Evolutionary conservation across 345 rosid species (phyloP), one percentile per base, ranked within the genome.

Genomic region (Populus tremula): DNA sequence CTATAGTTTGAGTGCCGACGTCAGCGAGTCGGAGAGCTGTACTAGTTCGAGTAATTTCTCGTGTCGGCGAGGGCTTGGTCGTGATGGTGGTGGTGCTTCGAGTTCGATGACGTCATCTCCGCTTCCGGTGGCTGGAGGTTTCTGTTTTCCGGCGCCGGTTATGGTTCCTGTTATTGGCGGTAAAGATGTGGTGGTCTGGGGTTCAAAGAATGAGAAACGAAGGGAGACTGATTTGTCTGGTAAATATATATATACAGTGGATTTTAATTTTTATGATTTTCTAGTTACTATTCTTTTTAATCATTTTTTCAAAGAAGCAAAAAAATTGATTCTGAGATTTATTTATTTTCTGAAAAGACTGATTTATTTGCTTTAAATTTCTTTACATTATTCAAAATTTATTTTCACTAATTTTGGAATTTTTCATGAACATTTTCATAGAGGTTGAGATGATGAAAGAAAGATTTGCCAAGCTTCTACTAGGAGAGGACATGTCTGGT

Each of bases 401-500:
- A 41, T 63, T 23, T 16, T 50, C 21, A 23, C 12, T 59, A 31
- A 76, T 56, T 5, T 61, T 35, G 29, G 16, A 10, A 11, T 61
- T 23, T 56, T 73, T 67, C n/a, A 5, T 64, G 5, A 13, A 61
- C 35, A 4, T 73, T 61, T 54, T 64, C 35, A 79, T 70, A 93
- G 99, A 94, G 79, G 81, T 89, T 73, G 99, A 92, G 83, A 87
- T 94, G 97, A 96, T 96, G 99, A 96, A 91, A 81, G 99, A 96
- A 86, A 91, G 97, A 86, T 96, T 94, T 75, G 95, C 98, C 8
- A 96, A 96, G 90, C 91, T 96, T 65, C 94, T 96, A 70, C 81
- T 96, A 2, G 99, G 99, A 67, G 99, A 96, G 69, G 99, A 96
- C 83, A 96, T 96, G 99, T 96, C 99, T 20, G 99, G 98, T 29